These are phyloP conservation scores for Verticillium tricorpus DNA, from an alignment of 2,329 filamentous ascomycete species.

Conservation along the genomic window DNA sequence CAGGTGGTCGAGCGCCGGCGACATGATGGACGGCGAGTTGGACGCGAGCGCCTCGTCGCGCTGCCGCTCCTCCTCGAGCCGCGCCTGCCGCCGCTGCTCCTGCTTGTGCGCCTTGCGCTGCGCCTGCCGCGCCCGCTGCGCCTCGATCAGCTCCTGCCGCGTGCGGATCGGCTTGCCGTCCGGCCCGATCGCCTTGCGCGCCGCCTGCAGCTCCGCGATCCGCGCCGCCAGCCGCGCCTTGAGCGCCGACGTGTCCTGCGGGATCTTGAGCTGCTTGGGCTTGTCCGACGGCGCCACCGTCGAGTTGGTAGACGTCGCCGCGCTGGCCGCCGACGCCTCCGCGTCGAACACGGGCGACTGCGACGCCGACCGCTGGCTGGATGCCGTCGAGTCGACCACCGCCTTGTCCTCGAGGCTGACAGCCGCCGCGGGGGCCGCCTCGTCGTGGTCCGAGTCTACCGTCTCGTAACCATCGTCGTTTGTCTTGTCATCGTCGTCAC, in stretches of 20 bases:
- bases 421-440: slow-evolving; percentile 11
- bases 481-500: not conserved
- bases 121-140: slow-evolving; percentile 80
- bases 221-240: slow-evolving; percentile 75
- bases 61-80: slow-evolving; percentile 70
- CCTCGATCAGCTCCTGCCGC: slow-evolving; percentile 87
- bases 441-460: not conserved
- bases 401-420: slow-evolving; percentile 26
- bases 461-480: not conserved
- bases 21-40: slow-evolving; percentile 57
- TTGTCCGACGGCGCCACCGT: slow-evolving; percentile 55
- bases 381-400: slow-evolving; percentile 35
- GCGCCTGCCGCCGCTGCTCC: slow-evolving; percentile 70
- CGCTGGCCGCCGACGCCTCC: slow-evolving; percentile 45
- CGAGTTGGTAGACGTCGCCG: slow-evolving; percentile 66
- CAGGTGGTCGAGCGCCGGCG: slow-evolving; percentile 43
- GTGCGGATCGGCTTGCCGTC: slow-evolving; percentile 80
- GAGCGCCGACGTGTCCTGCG: slow-evolving; percentile 68
- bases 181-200: slow-evolving; percentile 79
- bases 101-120: slow-evolving; percentile 87
- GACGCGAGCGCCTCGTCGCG: slow-evolving; percentile 60
- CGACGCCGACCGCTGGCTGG: slow-evolving; percentile 43
- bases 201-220: slow-evolving; percentile 79
- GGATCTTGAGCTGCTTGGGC: slow-evolving; percentile 62
- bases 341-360: slow-evolving; percentile 60